Base-by-base conservation (phyloP, 345 rosid genomes). In the Isatis tinctoria region DNA sequence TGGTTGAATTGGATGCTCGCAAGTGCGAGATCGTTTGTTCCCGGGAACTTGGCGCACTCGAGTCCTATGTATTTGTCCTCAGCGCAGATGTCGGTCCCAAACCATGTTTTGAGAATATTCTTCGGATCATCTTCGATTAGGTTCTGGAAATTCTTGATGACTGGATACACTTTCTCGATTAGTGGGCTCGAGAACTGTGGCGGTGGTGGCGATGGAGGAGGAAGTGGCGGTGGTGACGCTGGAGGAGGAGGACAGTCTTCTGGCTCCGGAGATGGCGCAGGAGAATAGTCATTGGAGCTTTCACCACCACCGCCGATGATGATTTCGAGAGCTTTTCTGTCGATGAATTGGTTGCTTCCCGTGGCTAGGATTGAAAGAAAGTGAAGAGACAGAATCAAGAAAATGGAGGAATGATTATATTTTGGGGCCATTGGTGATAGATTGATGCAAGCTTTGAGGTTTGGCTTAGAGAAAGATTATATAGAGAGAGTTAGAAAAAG, bases 1-100 rank as follows among this genome's bases (percentile, higher is more conserved):
- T 92, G 85, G 58, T 89, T 90, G 87, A 93, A 93, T 48, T 93
- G 97, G 5, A 93, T 68, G 8, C 96, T 84, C 7, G 92, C 97
- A 30, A 93, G 75, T 35, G 91, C 84, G 9, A 92, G 92, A 20
- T 96, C 41, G 24, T 69, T 51, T 77, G 90, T 93, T 74, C 92
- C 87, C 0, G 98, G 97, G 2, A 89, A 94, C 28, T 44, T 80
- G 22, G 88, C 92, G 41, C 98, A 89, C 70, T 78, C 88, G 73
- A 93, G 92, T 13, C 98, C 97, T 65, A 56, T 80, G 82, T 93
- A 90, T 4, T 64, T 74, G 18, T 74, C 67, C 24, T 37, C 0
- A 8, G 33, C 86, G 83, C 98, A 88, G 24, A 92, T 74, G 47
- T 90, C 87, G 5, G 87, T 77, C 47, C 96, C 96, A 0, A 49